Base-by-base conservation (phyloP, 805 yeast species). In the Maudiozyma saulgeensis region DNA sequence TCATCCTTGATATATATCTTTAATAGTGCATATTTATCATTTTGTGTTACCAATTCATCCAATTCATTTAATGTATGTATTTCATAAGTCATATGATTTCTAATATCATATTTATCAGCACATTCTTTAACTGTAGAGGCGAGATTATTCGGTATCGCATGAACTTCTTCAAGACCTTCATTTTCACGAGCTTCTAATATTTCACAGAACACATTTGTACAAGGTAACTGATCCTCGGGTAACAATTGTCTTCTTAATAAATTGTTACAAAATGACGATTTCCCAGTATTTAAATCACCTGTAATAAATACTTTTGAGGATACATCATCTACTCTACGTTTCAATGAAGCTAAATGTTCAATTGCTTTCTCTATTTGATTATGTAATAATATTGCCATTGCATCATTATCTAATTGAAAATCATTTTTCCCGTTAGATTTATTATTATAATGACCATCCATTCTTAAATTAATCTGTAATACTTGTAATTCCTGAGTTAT, bases 161-260 rank as follows among this genome's bases (percentile, higher is more conserved):
- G 99, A 1, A 91, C 97, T 64, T 90, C 96, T 68, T 95, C 97
- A 15, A 80, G 59, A 16, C 83, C 79, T 40, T 74, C 70, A 61
- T 91, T 91, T 42, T 81, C 86, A 19, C 80, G 71, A 11, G 89
- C 87, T 64, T 93, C 96, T 28, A 87, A 72, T 7, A 95, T 91
- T 67, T 95, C 99, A 64, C 96, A 90, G 60, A 95, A 95, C 0
- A 93, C 96, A 53, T 87, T 82, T 0, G 99, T 93, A 60, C 97
- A 89, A 2, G 99, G 99, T 63, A 93, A 96, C 61, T 93, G 99
- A 67, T 93, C 99, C 60, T 86, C 96, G 0, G 99, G 99, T 44
- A 93, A 68, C 2, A 93, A 68, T 45, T 80, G 78, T 46, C 93
- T 76, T 56, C 90, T 74, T 51, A 93, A 69, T 40, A 93, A 70